Evolutionary conservation across 2,329 filamentous ascomycete species (phyloP).

Genomic region (Fusarium sp.): DNA sequence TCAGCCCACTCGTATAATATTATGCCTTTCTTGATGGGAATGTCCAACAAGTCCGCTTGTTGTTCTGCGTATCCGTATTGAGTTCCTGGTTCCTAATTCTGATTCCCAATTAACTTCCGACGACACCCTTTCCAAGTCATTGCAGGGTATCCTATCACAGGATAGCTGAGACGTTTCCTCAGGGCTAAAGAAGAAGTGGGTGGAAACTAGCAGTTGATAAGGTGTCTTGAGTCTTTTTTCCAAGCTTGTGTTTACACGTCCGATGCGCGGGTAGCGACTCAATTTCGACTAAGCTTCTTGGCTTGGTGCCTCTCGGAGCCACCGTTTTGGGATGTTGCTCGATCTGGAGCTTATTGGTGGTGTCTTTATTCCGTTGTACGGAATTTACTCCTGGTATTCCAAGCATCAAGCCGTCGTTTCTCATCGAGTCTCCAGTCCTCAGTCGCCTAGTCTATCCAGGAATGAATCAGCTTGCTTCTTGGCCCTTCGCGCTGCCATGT

Average conservation of each 20-base stretch:
- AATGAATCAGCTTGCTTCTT: constrained; percentile 82
- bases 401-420: constrained; percentile 11
- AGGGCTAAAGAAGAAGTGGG: constrained; percentile 33
- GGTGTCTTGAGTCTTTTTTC: constrained; percentile 15
- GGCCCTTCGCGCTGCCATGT: constrained; percentile 72
- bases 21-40: constrained; percentile 26
- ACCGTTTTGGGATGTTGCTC: constrained; percentile 27
- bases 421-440: constrained; percentile 16
- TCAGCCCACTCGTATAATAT: constrained; percentile 27
- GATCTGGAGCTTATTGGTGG: constrained; percentile 8
- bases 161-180: constrained; percentile 3
- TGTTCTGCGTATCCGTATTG: constrained; percentile 21
- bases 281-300: constrained; percentile 27
- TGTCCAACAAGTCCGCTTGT: constrained; percentile 1
- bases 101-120: constrained; percentile 7
- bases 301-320: constrained; percentile 30
- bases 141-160: constrained; percentile 18
- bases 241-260: constrained; percentile 15
- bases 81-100: constrained; percentile 19
- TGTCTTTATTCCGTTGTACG: constrained; percentile 35
- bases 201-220: constrained; percentile 12
- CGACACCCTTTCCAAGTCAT: constrained; percentile 13
- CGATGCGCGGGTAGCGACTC: constrained; percentile 20
- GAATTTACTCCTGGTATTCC: constrained; percentile 7
- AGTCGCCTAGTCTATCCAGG: constrained; percentile 68